These are phyloP conservation scores for Saccharomycopsis schoenii DNA, from an alignment of 805 yeast species.

Conservation along the genomic window DNA sequence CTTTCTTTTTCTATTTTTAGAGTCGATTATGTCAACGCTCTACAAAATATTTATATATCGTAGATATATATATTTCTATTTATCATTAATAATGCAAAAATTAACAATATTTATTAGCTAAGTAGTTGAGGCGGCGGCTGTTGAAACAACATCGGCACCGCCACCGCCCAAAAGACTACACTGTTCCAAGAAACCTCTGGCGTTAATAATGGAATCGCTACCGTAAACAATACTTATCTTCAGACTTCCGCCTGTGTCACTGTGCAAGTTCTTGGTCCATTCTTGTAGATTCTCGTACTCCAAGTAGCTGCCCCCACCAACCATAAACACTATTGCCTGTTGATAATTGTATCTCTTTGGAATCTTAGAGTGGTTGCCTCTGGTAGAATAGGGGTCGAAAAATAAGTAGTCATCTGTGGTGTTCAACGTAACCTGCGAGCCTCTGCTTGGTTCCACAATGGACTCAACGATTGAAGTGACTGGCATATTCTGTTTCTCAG, in stretches of 20 bases:
- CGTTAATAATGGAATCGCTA: conserved; percentile 66
- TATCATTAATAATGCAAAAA: no score
- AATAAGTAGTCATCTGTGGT: conserved; percentile 84
- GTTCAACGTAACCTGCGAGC: conserved; percentile 52
- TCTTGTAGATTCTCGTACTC: conserved; percentile 93
- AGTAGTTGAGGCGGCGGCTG: not conserved
- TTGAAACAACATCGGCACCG: not conserved
- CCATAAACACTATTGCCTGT: conserved; percentile 81
- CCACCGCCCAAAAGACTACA: conserved; percentile 41
- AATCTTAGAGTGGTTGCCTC: conserved; percentile 85
- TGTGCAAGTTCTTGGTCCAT: conserved; percentile 44
- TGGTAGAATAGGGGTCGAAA: conserved; percentile 75
- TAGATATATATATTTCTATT: no score
- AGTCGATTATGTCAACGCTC: no score
- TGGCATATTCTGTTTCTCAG: conserved; percentile 82
- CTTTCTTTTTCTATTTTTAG: no score
- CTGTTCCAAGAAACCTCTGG: conserved; percentile 59
- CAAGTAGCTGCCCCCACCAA: conserved; percentile 93
- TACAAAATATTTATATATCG: no score
- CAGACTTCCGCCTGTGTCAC: conserved; percentile 27
- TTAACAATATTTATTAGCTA: not conserved
- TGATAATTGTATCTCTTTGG: conserved; percentile 77
- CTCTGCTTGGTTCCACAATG: conserved; percentile 70
- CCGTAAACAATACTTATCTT: conserved; percentile 70
- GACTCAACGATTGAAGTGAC: conserved; percentile 87